Conservation (phyloP, 768 basidiomycete species). For the Cystobasidiopsis lactophilus region DNA sequence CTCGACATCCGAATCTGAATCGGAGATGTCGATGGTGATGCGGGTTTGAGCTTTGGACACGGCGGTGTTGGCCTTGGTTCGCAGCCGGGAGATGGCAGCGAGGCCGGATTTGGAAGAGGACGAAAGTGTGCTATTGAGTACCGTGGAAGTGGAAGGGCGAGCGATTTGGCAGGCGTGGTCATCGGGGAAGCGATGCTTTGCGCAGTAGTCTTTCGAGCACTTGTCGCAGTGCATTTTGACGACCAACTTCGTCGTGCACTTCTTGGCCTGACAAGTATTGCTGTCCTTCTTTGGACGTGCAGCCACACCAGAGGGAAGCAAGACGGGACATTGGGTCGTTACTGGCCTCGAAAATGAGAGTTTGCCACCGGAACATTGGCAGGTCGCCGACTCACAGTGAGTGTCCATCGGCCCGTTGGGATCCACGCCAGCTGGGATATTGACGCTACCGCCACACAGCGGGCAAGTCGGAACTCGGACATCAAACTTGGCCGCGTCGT, state of each 20-base stretch:
- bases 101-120: not conserved
- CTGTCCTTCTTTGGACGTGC: not conserved
- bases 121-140: not conserved
- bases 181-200: slow-evolving; percentile 6
- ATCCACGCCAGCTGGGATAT: slow-evolving; percentile 4
- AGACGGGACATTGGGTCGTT: slow-evolving; percentile 2
- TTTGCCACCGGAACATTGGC: not conserved
- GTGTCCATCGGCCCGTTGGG: slow-evolving; percentile 15
- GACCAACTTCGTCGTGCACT: slow-evolving; percentile 14
- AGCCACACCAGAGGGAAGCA: slow-evolving; percentile 5
- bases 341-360: not conserved
- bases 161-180: slow-evolving; percentile 12
- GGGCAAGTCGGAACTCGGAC: slow-evolving; percentile 16
- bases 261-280: not conserved
- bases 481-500: slow-evolving; percentile 5
- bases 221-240: slow-evolving; percentile 8
- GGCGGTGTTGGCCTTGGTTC: not conserved
- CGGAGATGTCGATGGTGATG: slow-evolving; percentile 10
- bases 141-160: not conserved
- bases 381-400: slow-evolving; percentile 1
- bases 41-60: not conserved
- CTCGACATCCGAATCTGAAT: not conserved
- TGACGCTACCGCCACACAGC: slow-evolving; percentile 9
- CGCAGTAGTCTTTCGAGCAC: slow-evolving; percentile 7
- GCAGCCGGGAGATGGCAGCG: not conserved